Base-by-base conservation (phyloP, 306 rosid genomes). In the Prunus mira region DNA sequence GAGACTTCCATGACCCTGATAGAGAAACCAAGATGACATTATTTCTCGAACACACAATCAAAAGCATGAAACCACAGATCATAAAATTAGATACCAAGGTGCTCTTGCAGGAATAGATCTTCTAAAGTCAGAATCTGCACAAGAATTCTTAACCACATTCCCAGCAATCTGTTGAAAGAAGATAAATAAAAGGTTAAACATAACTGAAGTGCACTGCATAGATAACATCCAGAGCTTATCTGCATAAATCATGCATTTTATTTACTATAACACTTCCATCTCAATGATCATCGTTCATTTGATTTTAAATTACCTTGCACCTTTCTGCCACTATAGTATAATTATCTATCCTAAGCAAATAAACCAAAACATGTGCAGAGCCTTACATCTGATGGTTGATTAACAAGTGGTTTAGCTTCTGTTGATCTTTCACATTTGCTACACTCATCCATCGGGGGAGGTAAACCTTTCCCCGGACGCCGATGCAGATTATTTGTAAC, bases 381-480 rank as follows among this genome's bases (percentile, higher is more conserved):
- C 58, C 93, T 78, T 91, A 93, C 98, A 90, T 51, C 87, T 5
- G 91, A 65, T 73, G 80, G 45, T 76, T 83, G 87, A 78, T 86
- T 84, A 2, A 74, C 81, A 76, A 80, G 83, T 20, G 90, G 88
- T 72, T 91, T 88, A 46, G 80, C 97, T 32, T 89, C 73, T 20
- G 90, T 82, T 69, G 74, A 56, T 56, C 45, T 13, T 38, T 72
- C 75, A 69, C 76, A 64, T 67, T 77, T 78, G 67, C 54, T 76
- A 66, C 72, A 80, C 81, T 91, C 97, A 74, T 91, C 97, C 56
- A 79, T 15, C 6, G 97, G 94, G 5, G 90, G 88, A 47, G 97
- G 98, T 83, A 93, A 83, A 43, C 76, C 76, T 84, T 71, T 87
- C 78, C 97, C 94, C 15, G 93, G 81, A 43, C 86, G 87, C 24